These are phyloP conservation scores for Phymatotrichopsis omnivora DNA, from an alignment of 2,329 filamentous ascomycete genomes.

Conservation along the genomic window DNA sequence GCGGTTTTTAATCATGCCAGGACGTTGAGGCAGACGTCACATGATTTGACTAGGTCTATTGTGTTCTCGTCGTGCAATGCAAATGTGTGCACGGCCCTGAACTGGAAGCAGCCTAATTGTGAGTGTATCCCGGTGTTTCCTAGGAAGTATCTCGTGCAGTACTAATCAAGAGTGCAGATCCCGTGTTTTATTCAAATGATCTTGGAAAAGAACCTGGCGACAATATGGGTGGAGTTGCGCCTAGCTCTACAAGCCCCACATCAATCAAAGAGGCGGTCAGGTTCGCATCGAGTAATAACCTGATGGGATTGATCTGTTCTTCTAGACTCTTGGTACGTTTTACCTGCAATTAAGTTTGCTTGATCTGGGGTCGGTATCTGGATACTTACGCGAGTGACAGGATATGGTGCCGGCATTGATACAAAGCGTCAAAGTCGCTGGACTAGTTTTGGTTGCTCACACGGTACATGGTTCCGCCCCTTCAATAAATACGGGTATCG, in stretches of 20 bases:
- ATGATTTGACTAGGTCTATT: conserved; percentile 70
- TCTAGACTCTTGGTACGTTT: conserved; percentile 68
- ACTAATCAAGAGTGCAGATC: conserved; percentile 45
- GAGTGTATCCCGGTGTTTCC: conserved; percentile 34
- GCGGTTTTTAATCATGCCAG: conserved; percentile 89
- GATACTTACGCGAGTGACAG: no score
- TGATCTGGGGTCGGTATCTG: not conserved
- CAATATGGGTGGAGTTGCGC: conserved; percentile 29
- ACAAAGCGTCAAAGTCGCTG: conserved; percentile 87
- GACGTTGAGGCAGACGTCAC: conserved; percentile 51
- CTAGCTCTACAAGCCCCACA: conserved; percentile 33
- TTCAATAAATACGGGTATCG: conserved; percentile 50
- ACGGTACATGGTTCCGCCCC: conserved; percentile 37
- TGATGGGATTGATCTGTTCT: conserved; percentile 93
- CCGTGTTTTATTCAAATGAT: conserved; percentile 90
- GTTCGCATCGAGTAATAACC: conserved; percentile 89
- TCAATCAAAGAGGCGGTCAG: conserved; percentile 93
- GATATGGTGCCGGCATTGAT: conserved; percentile 87
- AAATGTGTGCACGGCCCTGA: conserved; percentile 81
- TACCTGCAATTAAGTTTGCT: conserved; percentile 1
- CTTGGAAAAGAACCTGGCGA: conserved; percentile 53
- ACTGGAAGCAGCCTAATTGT: conserved; percentile 99
- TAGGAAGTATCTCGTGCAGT: not conserved
- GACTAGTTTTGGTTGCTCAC: conserved; percentile 83
- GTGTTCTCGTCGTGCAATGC: conserved; percentile 92